A percentile compares a stretch with the other conserved stretches of the same genome.
Conservation (phyloP, 169 alveolate species). For the Cytauxzoon felis region DNA sequence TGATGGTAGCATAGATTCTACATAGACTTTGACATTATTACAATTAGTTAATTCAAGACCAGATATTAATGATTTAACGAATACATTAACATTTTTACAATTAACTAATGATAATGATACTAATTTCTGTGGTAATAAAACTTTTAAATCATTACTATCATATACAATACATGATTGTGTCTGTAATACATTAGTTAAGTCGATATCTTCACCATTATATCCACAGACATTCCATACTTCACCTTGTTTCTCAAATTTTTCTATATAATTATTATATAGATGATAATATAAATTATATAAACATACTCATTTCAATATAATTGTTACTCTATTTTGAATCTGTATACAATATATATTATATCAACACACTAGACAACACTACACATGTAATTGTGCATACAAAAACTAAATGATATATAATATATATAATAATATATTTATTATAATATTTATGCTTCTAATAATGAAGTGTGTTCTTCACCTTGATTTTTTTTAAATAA, state of each 20-base stretch:
- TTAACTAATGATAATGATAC: slow-evolving; percentile 34
- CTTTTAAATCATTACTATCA: slow-evolving; percentile 32
- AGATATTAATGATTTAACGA: slow-evolving; percentile 44
- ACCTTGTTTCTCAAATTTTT: slow-evolving; percentile 23
- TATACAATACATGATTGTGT: slow-evolving; percentile 43
- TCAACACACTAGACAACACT: too few relatives aligned
- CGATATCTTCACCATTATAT: slow-evolving; percentile 33
- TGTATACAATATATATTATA: too few relatives aligned
- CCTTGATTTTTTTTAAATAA: slow-evolving; percentile 4
- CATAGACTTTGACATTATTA: slow-evolving; percentile 44
- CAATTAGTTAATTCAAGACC: slow-evolving; percentile 61
- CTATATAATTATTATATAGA: neutral
- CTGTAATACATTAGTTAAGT: slow-evolving; percentile 15
- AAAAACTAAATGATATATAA: too few relatives aligned
- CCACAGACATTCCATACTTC: slow-evolving; percentile 59
- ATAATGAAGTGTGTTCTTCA: too few relatives aligned
- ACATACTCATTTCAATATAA: neutral
- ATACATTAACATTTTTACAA: slow-evolving; percentile 38
- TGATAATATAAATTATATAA: neutral
- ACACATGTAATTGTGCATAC: too few relatives aligned
- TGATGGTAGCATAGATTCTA: slow-evolving; percentile 37
- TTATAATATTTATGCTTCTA: too few relatives aligned
- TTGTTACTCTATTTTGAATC: too few relatives aligned
- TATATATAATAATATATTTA: too few relatives aligned
- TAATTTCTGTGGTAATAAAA: slow-evolving; percentile 45